A percentile compares a stretch with the other conserved stretches of the same genome.
Conservation (phyloP, 2,329 filamentous ascomycete genomes). For the Allantophomopsis lycopodina region DNA sequence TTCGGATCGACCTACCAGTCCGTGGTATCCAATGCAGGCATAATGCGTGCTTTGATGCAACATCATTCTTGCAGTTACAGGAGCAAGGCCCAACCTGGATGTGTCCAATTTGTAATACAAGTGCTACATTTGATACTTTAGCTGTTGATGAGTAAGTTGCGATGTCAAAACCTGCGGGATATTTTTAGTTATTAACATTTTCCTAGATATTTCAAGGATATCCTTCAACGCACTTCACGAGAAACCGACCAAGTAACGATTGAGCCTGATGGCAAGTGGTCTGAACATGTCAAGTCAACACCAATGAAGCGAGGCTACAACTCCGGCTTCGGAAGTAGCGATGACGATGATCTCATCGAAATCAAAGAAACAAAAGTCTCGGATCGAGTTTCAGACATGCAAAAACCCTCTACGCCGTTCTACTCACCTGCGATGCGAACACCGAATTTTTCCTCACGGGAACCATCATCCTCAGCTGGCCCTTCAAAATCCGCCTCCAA, state of each 20-base stretch:
- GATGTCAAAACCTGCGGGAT: neutral
- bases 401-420: constrained; percentile 18
- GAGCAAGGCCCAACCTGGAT: constrained; percentile 94
- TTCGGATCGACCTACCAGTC: constrained; percentile 68
- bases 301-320: constrained; percentile 3
- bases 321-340: constrained; percentile 21
- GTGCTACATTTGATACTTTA: constrained; percentile 65
- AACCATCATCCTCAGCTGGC: constrained; percentile 23
- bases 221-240: constrained; percentile 58
- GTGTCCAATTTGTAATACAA: constrained; percentile 88
- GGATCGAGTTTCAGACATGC: constrained; percentile 20
- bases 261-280: constrained; percentile 77
- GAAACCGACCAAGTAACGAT: constrained; percentile 77
- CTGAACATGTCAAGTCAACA: constrained; percentile 16
- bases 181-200: neutral
- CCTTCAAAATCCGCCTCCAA: constrained; percentile 19
- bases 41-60: constrained; percentile 89
- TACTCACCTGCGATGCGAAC: constrained; percentile 9
- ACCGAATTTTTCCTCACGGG: constrained; percentile 8
- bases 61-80: constrained; percentile 82
- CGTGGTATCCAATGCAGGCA: constrained; percentile 72
- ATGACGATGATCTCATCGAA: constrained; percentile 35
- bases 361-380: constrained; percentile 20
- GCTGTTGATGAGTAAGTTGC: constrained; percentile 69
- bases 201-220: constrained; percentile 73